Evolutionary conservation across 2,329 filamentous ascomycete species (phyloP).

Genomic region (Fusarium hainanense): DNA sequence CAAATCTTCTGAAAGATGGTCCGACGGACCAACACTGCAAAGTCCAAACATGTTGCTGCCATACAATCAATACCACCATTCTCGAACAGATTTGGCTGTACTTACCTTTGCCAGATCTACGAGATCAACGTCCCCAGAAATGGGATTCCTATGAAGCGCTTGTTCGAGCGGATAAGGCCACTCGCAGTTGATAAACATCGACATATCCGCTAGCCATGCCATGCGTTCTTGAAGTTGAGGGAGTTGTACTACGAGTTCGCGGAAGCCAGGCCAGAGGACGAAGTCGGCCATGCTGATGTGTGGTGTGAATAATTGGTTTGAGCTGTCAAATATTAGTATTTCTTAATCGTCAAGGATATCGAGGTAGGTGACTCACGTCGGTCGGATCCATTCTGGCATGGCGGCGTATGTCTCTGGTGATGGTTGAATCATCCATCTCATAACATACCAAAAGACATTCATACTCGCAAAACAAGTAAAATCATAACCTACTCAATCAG

Average conservation of each 20-base stretch:
- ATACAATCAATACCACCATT: no score
- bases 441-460: constrained; percentile 25
- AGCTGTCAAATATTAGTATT: fast-evolving
- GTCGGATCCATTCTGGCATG: constrained; percentile 30
- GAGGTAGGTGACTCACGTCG: background rate
- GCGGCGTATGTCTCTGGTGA: constrained; percentile 16
- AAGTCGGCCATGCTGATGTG: constrained; percentile 26
- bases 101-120: constrained; percentile 13
- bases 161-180: constrained; percentile 17
- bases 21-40: constrained; percentile 20
- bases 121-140: background rate
- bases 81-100: no score
- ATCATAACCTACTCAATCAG: background rate
- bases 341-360: no score
- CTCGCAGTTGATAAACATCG: background rate
- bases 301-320: constrained; percentile 3
- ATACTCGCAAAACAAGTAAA: constrained; percentile 22
- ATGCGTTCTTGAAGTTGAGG: constrained; percentile 25
- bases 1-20: constrained; percentile 1
- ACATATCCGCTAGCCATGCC: constrained; percentile 16
- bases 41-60: constrained; percentile 8
- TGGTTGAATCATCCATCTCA: constrained; percentile 24
- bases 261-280: constrained; percentile 12
- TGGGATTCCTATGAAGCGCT: background rate
- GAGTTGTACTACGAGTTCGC: constrained; percentile 16